Percentiles rank a stretch among this genome's conserved stretches.
Conservation (phyloP, 73 alveolate species). For the Stentor roeselii region DNA sequence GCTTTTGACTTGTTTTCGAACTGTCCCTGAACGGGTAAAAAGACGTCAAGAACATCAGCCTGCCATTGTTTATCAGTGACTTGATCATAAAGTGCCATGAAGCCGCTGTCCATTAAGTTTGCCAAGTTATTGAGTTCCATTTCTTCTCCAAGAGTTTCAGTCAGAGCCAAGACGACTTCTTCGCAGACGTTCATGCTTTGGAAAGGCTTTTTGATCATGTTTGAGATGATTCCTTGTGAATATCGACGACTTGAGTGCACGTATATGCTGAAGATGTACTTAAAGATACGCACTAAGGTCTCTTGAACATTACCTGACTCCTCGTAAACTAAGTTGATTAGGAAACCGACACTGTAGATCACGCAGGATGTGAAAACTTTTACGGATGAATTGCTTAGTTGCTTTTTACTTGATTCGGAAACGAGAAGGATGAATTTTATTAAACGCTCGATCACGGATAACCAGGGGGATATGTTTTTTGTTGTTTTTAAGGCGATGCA, state of each 20-base stretch:
- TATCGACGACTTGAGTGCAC: not conserved
- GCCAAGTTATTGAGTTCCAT: not conserved
- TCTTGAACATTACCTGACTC: not conserved
- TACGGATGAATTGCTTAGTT: not conserved
- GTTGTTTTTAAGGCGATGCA: not conserved
- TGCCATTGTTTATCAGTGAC: not conserved
- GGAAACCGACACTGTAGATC: not conserved
- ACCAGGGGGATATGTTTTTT: not conserved
- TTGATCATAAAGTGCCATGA: not conserved
- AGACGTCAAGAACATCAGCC: not conserved
- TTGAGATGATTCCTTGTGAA: not conserved
- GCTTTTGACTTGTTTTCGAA: not conserved
- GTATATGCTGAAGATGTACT: not conserved
- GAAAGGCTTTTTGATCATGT: not conserved
- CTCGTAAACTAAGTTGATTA: not conserved
- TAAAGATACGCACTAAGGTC: not conserved
- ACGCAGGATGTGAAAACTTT: conserved; percentile 3
- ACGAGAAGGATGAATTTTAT: conserved; percentile 1
- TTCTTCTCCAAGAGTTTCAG: not conserved
- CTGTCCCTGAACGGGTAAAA: not conserved
- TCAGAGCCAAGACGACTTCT: not conserved
- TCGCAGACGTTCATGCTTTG: not conserved
- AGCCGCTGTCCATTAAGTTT: not conserved
- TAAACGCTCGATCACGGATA: not conserved
- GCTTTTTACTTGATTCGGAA: conserved; percentile 19